Percentiles rank a stretch among this genome's conserved stretches.
phyloP scores from a whole-genome alignment of 2,329 filamentous ascomycete species.

The Penicillium frequentans region DNA sequence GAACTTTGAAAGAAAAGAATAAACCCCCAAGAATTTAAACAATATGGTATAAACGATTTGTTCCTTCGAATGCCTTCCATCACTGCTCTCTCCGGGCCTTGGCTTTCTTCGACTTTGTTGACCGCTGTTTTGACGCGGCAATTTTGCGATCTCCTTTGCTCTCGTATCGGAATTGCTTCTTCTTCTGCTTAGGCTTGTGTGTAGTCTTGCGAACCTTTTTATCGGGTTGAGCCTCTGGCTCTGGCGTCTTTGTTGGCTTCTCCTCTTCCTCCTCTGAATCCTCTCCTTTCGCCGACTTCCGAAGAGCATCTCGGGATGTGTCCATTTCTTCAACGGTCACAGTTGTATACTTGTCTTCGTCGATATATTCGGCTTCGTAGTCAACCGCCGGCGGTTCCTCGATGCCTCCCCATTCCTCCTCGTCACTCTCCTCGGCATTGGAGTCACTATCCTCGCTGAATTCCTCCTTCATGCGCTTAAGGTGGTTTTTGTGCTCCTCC shows the following conservation, averaged over 20 bases:
- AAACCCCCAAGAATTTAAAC: not conserved
- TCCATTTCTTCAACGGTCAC: slow-evolving; percentile 91
- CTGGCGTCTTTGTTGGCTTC: slow-evolving; percentile 32
- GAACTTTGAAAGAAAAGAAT: not conserved
- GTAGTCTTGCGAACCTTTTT: slow-evolving; percentile 50
- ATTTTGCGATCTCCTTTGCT: slow-evolving; percentile 75
- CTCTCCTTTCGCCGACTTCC: slow-evolving; percentile 49
- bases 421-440: slow-evolving; percentile 35
- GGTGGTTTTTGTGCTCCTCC: slow-evolving; percentile 68
- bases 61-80: slow-evolving; percentile 9
- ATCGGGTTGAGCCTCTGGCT: slow-evolving; percentile 38
- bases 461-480: slow-evolving; percentile 60
- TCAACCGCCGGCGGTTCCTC: slow-evolving; percentile 59
- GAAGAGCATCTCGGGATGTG: slow-evolving; percentile 71
- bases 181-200: slow-evolving; percentile 71
- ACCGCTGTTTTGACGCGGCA: slow-evolving; percentile 61
- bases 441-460: slow-evolving; percentile 15
- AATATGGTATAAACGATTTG: slow-evolving; percentile 11
- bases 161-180: slow-evolving; percentile 91
- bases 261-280: slow-evolving; percentile 26
- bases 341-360: slow-evolving; percentile 93
- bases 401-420: slow-evolving; percentile 68
- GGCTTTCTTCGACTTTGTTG: slow-evolving; percentile 70
- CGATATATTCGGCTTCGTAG: slow-evolving; percentile 89
- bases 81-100: slow-evolving; percentile 51